Evolutionary conservation across 108 stramenopile species (phyloP).

Genomic region (Skeletonema marinoi): DNA sequence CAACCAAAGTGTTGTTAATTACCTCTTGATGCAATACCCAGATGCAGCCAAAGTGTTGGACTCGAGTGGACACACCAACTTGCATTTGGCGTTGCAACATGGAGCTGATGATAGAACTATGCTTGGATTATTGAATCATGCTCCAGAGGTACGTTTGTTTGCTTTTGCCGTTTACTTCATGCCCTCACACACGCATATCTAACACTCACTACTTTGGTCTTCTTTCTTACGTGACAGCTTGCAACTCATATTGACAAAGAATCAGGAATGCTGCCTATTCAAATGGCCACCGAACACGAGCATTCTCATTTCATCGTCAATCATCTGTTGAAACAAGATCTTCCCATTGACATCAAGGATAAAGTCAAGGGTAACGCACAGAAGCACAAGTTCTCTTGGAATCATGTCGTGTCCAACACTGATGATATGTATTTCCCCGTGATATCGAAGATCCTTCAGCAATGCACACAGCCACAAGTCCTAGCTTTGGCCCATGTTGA

Average conservation of each 20-base stretch:
- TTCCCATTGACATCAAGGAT: constrained; percentile 76
- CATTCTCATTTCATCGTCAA: constrained; percentile 86
- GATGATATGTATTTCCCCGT: constrained; percentile 82
- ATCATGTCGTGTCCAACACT: constrained; percentile 76
- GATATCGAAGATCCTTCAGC: constrained; percentile 76
- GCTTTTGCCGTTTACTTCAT: neutral
- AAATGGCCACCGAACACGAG: constrained; percentile 77
- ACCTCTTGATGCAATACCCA: constrained; percentile 74
- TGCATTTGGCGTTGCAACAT: constrained; percentile 73
- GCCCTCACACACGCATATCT: neutral
- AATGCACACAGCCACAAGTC: constrained; percentile 83
- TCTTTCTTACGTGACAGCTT: constrained; percentile 19
- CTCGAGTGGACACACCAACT: constrained; percentile 69
- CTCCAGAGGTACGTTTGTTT: constrained; percentile 52
- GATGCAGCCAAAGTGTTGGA: constrained; percentile 65
- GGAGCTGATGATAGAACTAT: constrained; percentile 80
- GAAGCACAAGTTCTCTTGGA: constrained; percentile 83
- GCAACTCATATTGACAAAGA: constrained; percentile 69
- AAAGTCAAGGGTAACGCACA: constrained; percentile 74
- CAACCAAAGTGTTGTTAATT: constrained; percentile 60
- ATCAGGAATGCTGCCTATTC: constrained; percentile 76
- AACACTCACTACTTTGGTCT: neutral
- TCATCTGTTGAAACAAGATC: constrained; percentile 73
- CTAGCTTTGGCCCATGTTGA: constrained; percentile 77
- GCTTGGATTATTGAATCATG: constrained; percentile 78